These are phyloP conservation scores for Chaetomium olivaceum DNA, from an alignment of 2,329 filamentous ascomycete genomes.

Conservation along the genomic window DNA sequence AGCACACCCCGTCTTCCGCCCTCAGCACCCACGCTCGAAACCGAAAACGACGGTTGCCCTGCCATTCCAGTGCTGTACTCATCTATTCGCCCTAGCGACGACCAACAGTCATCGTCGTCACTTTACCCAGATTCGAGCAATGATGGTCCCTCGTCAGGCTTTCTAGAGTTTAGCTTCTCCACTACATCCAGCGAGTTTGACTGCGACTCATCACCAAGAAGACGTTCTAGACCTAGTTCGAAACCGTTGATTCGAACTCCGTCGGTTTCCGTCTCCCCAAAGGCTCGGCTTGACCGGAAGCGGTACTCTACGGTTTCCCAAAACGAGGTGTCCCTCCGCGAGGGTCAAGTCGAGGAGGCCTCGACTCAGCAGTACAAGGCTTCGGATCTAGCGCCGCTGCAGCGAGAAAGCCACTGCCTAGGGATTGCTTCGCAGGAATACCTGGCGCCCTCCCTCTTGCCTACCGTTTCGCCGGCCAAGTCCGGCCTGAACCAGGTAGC, in stretches of 20 bases:
- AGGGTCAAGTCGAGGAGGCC: conserved; percentile 20
- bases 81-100: conserved; percentile 19
- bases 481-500: conserved; percentile 1
- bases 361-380: conserved; percentile 22
- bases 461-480: conserved; percentile 23
- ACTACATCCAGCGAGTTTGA: conserved; percentile 5
- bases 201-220: conserved; percentile 2
- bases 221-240: conserved; percentile 24
- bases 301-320: conserved; percentile 24
- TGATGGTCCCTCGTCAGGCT: conserved; percentile 22
- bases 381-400: background rate
- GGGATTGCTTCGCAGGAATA: conserved; percentile 1
- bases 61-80: conserved; percentile 11
- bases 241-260: conserved; percentile 18
- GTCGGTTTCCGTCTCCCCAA: conserved; percentile 28
- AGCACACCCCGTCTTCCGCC: conserved; percentile 16
- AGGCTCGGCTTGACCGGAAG: conserved; percentile 21
- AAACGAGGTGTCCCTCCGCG: conserved; percentile 3
- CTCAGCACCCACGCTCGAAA: background rate
- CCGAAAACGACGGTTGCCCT: conserved; percentile 5
- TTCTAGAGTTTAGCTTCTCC: conserved; percentile 31
- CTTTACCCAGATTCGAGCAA: conserved; percentile 15
- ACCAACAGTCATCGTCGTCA: conserved; percentile 30
- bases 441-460: conserved; percentile 28
- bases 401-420: conserved; percentile 11